Evolutionary conservation across 169 alveolate species (phyloP).

Genomic region (Eimeria acervulina): DNA sequence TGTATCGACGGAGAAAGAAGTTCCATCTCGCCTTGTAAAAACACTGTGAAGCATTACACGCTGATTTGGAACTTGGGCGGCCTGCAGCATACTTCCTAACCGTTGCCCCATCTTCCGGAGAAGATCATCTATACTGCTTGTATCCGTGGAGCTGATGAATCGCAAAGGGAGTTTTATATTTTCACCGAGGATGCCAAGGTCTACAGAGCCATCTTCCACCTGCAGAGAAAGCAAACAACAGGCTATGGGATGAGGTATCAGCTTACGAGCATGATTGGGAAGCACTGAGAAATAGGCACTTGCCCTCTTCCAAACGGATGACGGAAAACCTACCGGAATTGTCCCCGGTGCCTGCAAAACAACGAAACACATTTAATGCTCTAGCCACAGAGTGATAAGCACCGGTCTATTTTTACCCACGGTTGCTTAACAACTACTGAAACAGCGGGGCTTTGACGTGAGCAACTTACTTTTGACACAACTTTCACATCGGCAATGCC

Average conservation of each 20-base stretch:
- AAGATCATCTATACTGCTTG: background rate
- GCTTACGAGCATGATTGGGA: background rate
- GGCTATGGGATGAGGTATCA: background rate
- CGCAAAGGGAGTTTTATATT: slow-evolving; percentile 13
- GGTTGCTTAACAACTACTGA: background rate
- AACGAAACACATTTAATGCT: background rate
- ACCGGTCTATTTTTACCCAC: background rate
- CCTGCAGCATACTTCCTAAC: slow-evolving; percentile 47
- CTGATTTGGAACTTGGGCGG: slow-evolving; percentile 37
- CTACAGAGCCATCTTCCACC: slow-evolving; percentile 69
- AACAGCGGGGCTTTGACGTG: too few species aligned
- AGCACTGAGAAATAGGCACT: background rate
- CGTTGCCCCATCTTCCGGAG: slow-evolving; percentile 38
- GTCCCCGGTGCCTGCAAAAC: slow-evolving; percentile 37
- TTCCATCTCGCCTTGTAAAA: slow-evolving; percentile 35
- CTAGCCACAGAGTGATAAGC: background rate
- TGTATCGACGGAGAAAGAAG: slow-evolving; percentile 24
- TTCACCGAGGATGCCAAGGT: slow-evolving; percentile 32
- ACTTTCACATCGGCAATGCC: background rate
- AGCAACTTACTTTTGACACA: slow-evolving; percentile 8
- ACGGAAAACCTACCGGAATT: slow-evolving; percentile 36
- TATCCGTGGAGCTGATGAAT: slow-evolving; percentile 45
- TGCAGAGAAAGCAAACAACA: background rate
- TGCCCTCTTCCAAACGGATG: background rate
- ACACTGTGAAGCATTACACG: slow-evolving; percentile 7